phyloP scores from a whole-genome alignment of 1,284 basidiomycete species.

The Boletus smithii region DNA sequence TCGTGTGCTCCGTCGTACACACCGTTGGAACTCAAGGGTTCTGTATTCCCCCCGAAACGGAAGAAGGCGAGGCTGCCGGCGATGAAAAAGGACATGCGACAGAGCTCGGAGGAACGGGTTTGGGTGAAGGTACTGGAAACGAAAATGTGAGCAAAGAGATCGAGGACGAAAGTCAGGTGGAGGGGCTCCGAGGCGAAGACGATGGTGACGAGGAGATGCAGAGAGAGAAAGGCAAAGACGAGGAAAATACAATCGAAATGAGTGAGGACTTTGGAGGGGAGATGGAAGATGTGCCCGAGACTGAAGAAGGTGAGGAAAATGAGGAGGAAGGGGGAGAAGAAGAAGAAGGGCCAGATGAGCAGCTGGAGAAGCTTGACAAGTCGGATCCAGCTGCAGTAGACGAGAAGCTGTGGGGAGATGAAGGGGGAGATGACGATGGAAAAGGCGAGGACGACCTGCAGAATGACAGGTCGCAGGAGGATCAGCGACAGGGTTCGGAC shows the following conservation, averaged over 20 bases:
- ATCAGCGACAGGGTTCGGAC: conserved; percentile 55
- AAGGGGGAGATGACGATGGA: conserved; percentile 52
- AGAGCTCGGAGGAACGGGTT: conserved; percentile 70
- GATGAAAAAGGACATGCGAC: conserved; percentile 43
- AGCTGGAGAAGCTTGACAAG: conserved; percentile 81
- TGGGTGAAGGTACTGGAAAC: conserved; percentile 81
- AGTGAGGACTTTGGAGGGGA: conserved; percentile 78
- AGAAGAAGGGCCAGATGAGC: conserved; percentile 75
- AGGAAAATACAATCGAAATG: conserved; percentile 73
- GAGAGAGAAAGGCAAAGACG: conserved; percentile 52
- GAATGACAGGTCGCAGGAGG: conserved; percentile 50
- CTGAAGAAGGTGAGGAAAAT: conserved; percentile 48
- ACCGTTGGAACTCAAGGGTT: conserved; percentile 86
- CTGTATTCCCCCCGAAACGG: conserved; percentile 81
- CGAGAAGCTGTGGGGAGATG: conserved; percentile 96
- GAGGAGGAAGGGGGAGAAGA: conserved; percentile 57
- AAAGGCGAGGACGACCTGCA: conserved; percentile 51
- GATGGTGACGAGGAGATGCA: conserved; percentile 47
- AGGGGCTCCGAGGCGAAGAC: conserved; percentile 82
- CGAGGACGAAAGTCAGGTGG: conserved; percentile 93
- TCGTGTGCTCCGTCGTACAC: conserved; percentile 72
- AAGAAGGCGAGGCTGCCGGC: conserved; percentile 47
- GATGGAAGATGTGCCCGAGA: conserved; percentile 73
- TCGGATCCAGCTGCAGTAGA: conserved; percentile 88
- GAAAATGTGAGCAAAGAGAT: conserved; percentile 92